These are phyloP conservation scores for Colletotrichum spinosum DNA, from an alignment of 2,329 filamentous ascomycete species.

Conservation along the genomic window DNA sequence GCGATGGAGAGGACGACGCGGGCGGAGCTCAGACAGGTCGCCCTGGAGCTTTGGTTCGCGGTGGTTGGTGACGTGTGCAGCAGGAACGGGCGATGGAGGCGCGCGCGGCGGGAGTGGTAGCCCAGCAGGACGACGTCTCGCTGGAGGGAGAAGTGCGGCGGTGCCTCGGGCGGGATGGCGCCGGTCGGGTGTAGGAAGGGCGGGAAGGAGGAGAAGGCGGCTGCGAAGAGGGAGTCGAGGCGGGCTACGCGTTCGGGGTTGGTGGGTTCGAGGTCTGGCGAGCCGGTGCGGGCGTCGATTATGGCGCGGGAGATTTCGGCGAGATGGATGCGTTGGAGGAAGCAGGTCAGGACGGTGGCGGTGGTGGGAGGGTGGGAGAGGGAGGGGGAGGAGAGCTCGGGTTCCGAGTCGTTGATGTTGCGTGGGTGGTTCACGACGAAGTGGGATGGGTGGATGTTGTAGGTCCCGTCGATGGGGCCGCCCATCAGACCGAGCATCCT, in stretches of 20 bases:
- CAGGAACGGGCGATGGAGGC: constrained; percentile 44
- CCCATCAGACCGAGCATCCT: constrained; percentile 53
- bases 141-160: constrained; percentile 35
- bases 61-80: constrained; percentile 31
- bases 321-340: constrained; percentile 52
- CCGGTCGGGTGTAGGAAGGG: constrained; percentile 34
- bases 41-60: constrained; percentile 31
- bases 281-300: constrained; percentile 45
- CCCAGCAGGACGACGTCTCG: constrained; percentile 40
- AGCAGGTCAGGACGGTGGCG: constrained; percentile 51
- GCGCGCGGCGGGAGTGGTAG: constrained; percentile 42
- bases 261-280: constrained; percentile 44
- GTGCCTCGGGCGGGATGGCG: constrained; percentile 35
- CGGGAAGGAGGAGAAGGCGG: constrained; percentile 38
- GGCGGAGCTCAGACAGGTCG: constrained; percentile 42
- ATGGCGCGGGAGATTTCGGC: constrained; percentile 51
- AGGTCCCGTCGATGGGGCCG: constrained; percentile 49
- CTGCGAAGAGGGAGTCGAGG: constrained; percentile 45
- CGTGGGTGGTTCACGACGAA: constrained; percentile 53
- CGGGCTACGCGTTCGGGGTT: constrained; percentile 47
- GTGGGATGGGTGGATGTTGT: constrained; percentile 51
- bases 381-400: constrained; percentile 44
- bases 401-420: constrained; percentile 53
- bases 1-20: constrained; percentile 40
- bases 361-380: constrained; percentile 45